phyloP scores from a whole-genome alignment of 1,284 basidiomycete species.

The Rhizoctonia solani region DNA sequence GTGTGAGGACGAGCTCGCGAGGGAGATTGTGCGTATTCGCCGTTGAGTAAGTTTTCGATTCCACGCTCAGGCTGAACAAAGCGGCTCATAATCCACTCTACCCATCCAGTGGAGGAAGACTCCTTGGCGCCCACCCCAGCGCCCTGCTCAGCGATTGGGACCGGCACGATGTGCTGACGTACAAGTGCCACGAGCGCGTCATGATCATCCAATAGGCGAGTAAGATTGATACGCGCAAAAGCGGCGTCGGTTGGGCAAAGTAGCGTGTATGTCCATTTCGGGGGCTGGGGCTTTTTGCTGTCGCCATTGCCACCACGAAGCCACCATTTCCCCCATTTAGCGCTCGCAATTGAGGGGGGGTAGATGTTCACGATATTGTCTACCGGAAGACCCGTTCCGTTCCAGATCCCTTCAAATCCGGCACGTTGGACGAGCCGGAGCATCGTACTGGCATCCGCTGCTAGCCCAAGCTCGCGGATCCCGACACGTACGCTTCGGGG shows the following conservation, averaged over 20 bases:
- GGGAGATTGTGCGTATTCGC: constrained; percentile 6
- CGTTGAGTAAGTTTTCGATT: constrained; percentile 17
- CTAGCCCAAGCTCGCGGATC: constrained; percentile 85
- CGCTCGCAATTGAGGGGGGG: not conserved
- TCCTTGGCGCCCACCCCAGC: constrained; percentile 1
- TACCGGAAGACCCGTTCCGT: constrained; percentile 73
- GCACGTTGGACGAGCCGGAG: constrained; percentile 78
- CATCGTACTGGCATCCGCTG: constrained; percentile 89
- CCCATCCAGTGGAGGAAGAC: not conserved
- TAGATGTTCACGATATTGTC: constrained; percentile 49
- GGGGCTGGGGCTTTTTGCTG: constrained; percentile 42
- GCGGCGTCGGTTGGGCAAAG: constrained; percentile 91
- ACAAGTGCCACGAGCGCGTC: constrained; percentile 71
- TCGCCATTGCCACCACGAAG: constrained; percentile 9
- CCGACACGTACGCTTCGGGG: constrained; percentile 87
- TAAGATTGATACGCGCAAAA: constrained; percentile 88
- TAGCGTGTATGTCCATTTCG: constrained; percentile 69
- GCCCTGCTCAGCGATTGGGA: constrained; percentile 34
- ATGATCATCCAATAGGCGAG: constrained; percentile 68
- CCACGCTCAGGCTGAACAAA: constrained; percentile 12
- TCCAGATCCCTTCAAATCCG: constrained; percentile 86
- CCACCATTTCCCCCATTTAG: not conserved
- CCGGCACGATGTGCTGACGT: constrained; percentile 85
- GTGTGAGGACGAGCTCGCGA: not conserved
- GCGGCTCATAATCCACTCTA: not conserved